These are phyloP conservation scores for Nemania sp. DNA, from an alignment of 2,329 filamentous ascomycete genomes.

Conservation along the genomic window DNA sequence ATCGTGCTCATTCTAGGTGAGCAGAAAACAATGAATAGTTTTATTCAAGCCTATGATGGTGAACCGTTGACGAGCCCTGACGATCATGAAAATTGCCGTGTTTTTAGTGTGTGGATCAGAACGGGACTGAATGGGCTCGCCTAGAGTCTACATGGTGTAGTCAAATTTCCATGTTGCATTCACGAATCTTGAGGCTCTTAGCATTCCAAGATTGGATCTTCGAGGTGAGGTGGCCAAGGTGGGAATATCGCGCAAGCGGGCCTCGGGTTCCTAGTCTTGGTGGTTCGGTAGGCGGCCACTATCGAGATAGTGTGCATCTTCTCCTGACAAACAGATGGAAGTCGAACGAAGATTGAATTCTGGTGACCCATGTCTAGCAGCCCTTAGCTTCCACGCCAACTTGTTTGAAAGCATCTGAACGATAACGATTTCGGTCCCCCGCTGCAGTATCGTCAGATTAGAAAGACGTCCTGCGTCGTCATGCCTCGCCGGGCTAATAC, in stretches of 20 bases:
- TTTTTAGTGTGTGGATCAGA: too few species aligned
- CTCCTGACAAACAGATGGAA: background rate
- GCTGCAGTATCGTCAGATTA: background rate
- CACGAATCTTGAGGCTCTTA: background rate
- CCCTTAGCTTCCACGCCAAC: background rate
- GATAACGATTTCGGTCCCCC: background rate
- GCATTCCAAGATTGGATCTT: background rate
- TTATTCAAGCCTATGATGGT: background rate
- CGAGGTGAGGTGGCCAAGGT: background rate
- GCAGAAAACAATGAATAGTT: background rate
- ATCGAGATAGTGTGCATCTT: background rate
- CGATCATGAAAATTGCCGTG: slow-evolving; percentile 3
- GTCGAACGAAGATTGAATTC: background rate
- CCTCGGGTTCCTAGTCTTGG: background rate
- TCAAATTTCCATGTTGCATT: background rate
- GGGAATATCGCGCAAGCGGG: background rate
- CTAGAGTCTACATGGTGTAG: background rate
- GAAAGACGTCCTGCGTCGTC: background rate
- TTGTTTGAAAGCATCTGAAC: background rate
- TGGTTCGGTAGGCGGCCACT: background rate
- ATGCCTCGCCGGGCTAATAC: background rate
- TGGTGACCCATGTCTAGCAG: background rate
- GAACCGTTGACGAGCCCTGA: background rate
- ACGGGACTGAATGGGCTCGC: too few species aligned
- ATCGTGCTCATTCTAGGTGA: background rate